Evolutionary conservation across 805 yeast species (phyloP).

Genomic region (Hanseniaspora occidentalis): DNA sequence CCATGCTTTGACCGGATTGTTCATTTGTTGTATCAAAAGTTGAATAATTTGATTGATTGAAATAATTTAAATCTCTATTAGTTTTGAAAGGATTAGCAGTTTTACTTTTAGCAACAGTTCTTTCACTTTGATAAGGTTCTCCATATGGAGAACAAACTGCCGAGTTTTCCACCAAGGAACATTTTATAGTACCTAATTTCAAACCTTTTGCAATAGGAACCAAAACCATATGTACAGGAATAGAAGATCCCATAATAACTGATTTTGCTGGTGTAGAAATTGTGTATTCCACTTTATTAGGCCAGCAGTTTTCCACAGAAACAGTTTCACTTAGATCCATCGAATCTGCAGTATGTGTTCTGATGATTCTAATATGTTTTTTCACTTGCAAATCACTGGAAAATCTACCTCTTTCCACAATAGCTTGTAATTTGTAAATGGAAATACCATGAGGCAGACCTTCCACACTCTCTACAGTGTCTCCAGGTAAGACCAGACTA

Average conservation of each 20-base stretch:
- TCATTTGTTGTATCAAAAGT: conserved; percentile 32
- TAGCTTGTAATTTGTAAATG: conserved; percentile 62
- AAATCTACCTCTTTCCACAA: conserved; percentile 73
- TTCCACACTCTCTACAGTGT: conserved; percentile 76
- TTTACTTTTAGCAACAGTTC: conserved; percentile 42
- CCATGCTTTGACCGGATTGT: conserved; percentile 26
- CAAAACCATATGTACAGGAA: conserved; percentile 56
- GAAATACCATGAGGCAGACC: conserved; percentile 75
- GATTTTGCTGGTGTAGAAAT: conserved; percentile 81
- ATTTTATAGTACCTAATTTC: conserved; percentile 57
- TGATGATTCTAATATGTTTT: conserved; percentile 65
- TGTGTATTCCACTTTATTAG: conserved; percentile 80
- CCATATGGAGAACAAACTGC: conserved; percentile 48
- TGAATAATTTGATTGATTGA: conserved; percentile 10
- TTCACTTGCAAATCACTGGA: conserved; percentile 50
- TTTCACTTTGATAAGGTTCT: conserved; percentile 48
- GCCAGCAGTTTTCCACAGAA: conserved; percentile 93
- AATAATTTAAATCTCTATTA: conserved; percentile 28
- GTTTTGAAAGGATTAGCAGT: conserved; percentile 28
- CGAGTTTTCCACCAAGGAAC: conserved; percentile 56
- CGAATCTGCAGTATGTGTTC: conserved; percentile 81
- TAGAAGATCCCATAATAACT: conserved; percentile 73
- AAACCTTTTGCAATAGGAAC: conserved; percentile 78
- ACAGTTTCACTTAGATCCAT: conserved; percentile 83
- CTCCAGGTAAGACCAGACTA: conserved; percentile 72